Conservation (phyloP, 2,329 filamentous ascomycete genomes). For the Epichloe sibirici region DNA sequence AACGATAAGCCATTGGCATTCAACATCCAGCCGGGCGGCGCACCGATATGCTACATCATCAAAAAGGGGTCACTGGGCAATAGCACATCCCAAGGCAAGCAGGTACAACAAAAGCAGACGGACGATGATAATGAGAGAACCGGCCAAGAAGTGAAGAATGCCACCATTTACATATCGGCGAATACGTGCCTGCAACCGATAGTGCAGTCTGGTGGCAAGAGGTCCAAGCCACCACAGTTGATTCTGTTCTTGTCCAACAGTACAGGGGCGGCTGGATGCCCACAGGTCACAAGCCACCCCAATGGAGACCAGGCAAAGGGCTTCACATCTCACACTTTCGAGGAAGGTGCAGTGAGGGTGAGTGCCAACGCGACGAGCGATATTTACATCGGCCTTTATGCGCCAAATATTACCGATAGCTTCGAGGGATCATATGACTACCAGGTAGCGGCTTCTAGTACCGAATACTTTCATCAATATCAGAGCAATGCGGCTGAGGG, state of each 20-base stretch:
- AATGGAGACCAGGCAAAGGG: slow-evolving; percentile 20
- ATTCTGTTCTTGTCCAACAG: slow-evolving; percentile 62
- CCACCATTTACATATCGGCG: slow-evolving; percentile 64
- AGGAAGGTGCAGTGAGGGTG: slow-evolving; percentile 57
- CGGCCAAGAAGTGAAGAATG: not conserved
- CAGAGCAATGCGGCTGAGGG: slow-evolving; percentile 22
- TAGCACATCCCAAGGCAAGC: slow-evolving; percentile 8
- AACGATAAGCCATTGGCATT: slow-evolving; percentile 53
- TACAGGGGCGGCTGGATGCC: slow-evolving; percentile 18
- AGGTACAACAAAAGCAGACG: not conserved
- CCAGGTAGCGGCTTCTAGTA: slow-evolving; percentile 70
- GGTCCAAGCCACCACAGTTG: slow-evolving; percentile 51
- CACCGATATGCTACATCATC: slow-evolving; percentile 30
- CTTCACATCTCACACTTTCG: slow-evolving; percentile 28
- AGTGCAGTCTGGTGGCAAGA: slow-evolving; percentile 2
- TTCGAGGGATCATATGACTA: slow-evolving; percentile 64
- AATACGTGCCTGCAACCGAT: slow-evolving; percentile 74
- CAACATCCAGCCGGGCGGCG: slow-evolving; percentile 51
- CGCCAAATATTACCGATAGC: slow-evolving; percentile 48
- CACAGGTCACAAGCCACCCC: slow-evolving; percentile 11
- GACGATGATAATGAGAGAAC: not conserved
- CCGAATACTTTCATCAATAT: slow-evolving; percentile 61
- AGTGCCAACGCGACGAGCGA: slow-evolving; percentile 49
- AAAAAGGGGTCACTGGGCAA: slow-evolving; percentile 17
- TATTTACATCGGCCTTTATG: slow-evolving; percentile 66